phyloP scores from a whole-genome alignment of 2,329 filamentous ascomycete genomes.

The Bipolaris oryzae region DNA sequence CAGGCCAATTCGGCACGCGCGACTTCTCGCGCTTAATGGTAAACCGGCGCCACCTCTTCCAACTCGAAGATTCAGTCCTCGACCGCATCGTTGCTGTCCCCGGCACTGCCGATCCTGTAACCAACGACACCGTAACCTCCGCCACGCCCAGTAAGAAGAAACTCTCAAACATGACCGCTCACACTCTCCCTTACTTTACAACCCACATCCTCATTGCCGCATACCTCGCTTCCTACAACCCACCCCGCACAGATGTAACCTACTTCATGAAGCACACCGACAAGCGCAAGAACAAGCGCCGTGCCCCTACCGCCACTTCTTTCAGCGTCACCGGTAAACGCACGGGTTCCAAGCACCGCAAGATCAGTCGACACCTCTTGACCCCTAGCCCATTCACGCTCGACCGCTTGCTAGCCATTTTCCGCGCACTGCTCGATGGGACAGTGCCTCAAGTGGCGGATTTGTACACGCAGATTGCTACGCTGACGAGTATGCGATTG shows the following conservation, averaged over 20 bases:
- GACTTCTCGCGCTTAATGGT: conserved; percentile 87
- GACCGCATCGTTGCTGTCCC: conserved; percentile 59
- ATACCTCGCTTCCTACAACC: conserved; percentile 83
- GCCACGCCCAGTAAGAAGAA: conserved; percentile 23
- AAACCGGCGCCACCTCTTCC: conserved; percentile 70
- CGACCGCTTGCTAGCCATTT: conserved; percentile 79
- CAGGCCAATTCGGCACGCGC: conserved; percentile 73
- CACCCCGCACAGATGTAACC: conserved; percentile 71
- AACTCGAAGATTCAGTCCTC: conserved; percentile 72
- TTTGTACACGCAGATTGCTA: conserved; percentile 66
- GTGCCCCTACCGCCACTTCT: conserved; percentile 32
- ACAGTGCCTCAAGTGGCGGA: conserved; percentile 54
- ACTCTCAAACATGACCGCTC: conserved; percentile 37
- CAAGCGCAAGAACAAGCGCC: conserved; percentile 54
- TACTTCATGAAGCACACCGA: conserved; percentile 76
- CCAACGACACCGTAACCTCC: conserved; percentile 1
- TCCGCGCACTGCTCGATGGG: conserved; percentile 66
- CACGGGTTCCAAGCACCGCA: conserved; percentile 62
- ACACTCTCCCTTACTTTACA: conserved; percentile 71
- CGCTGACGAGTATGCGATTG: conserved; percentile 72
- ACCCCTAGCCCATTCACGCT: conserved; percentile 78
- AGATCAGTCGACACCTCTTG: conserved; percentile 77
- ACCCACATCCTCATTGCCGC: conserved; percentile 76
- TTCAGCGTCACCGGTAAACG: conserved; percentile 18
- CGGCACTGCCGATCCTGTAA: background rate